A percentile compares a stretch with the other conserved stretches of the same genome.
Evolutionary conservation across 345 rosid genomes (phyloP).

Genomic region (Conringia planisiliqua): DNA sequence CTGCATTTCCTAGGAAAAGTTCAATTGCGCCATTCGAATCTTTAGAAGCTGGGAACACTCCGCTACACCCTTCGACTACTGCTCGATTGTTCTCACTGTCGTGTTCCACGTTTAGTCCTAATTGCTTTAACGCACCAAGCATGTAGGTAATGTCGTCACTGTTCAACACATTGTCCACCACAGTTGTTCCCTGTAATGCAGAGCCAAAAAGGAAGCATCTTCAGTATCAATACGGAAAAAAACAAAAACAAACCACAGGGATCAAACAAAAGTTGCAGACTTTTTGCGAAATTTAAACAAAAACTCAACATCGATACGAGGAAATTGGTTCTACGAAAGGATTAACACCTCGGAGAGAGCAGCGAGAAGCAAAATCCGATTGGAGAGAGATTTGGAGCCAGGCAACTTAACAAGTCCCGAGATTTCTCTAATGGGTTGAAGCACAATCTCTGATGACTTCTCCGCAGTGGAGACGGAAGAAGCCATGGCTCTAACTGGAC

Average conservation of each 20-base stretch:
- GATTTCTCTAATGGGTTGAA: conserved; percentile 82
- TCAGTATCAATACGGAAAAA: background rate
- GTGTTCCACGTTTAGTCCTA: conserved; percentile 64
- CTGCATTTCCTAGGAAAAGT: conserved; percentile 95
- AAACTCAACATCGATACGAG: no score
- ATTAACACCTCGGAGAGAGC: conserved; percentile 70
- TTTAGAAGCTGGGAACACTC: conserved; percentile 63
- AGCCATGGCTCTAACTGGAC: conserved; percentile 45
- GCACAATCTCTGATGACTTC: conserved; percentile 70
- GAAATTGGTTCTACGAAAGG: no score
- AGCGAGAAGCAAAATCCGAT: conserved; percentile 88
- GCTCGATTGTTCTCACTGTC: conserved; percentile 55
- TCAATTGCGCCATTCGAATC: conserved; percentile 52
- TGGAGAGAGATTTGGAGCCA: conserved; percentile 90
- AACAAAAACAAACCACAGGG: no score
- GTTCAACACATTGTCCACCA: conserved; percentile 80
- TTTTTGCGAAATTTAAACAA: background rate
- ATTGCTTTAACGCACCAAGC: conserved; percentile 78
- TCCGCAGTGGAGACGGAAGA: conserved; percentile 53
- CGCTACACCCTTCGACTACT: conserved; percentile 79
- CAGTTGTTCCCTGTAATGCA: conserved; percentile 67
- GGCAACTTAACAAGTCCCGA: conserved; percentile 83
- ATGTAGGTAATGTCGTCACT: conserved; percentile 89
- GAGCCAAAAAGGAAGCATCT: background rate
- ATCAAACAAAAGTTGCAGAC: background rate